A percentile compares a stretch with the other conserved stretches of the same genome.
Evolutionary conservation across 768 basidiomycete species (phyloP).

Genomic region (Russula vinacea): DNA sequence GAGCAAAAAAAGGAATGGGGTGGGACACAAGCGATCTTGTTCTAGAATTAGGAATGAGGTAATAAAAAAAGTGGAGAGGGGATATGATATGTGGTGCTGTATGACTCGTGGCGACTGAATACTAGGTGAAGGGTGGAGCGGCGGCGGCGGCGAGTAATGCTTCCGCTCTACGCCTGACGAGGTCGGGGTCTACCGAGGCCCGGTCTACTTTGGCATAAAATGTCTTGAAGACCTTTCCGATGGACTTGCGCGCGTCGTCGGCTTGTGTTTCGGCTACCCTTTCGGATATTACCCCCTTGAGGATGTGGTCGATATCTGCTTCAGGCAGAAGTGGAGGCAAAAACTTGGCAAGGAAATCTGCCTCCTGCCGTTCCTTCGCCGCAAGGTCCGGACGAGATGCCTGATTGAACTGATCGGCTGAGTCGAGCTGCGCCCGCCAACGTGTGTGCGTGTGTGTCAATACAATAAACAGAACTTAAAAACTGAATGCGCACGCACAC

Average conservation of each 20-base stretch:
- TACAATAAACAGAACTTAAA: not conserved
- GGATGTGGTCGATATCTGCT: conserved; percentile 51
- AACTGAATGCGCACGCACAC: conserved; percentile 47
- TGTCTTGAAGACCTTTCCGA: conserved; percentile 55
- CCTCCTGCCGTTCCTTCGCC: conserved; percentile 57
- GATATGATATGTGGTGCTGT: not conserved
- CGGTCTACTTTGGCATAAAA: conserved; percentile 65
- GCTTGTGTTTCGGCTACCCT: conserved; percentile 33
- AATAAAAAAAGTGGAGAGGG: not conserved
- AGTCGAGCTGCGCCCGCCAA: conserved; percentile 53
- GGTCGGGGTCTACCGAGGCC: conserved; percentile 51
- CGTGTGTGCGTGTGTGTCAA: not conserved
- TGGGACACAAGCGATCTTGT: not conserved
- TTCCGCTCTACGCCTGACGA: conserved; percentile 54
- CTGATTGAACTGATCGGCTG: conserved; percentile 52
- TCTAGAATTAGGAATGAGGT: not conserved
- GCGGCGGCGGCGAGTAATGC: conserved; percentile 37
- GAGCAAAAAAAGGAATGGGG: not conserved
- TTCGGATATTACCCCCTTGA: conserved; percentile 43
- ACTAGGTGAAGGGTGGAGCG: not conserved
- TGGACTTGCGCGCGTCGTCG: conserved; percentile 37
- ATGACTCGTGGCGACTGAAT: not conserved
- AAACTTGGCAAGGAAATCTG: conserved; percentile 50
- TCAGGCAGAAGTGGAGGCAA: conserved; percentile 60
- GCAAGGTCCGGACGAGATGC: conserved; percentile 66